These are phyloP conservation scores for Populus hybrid DNA, from an alignment of 441 rosid species.

Conservation along the genomic window DNA sequence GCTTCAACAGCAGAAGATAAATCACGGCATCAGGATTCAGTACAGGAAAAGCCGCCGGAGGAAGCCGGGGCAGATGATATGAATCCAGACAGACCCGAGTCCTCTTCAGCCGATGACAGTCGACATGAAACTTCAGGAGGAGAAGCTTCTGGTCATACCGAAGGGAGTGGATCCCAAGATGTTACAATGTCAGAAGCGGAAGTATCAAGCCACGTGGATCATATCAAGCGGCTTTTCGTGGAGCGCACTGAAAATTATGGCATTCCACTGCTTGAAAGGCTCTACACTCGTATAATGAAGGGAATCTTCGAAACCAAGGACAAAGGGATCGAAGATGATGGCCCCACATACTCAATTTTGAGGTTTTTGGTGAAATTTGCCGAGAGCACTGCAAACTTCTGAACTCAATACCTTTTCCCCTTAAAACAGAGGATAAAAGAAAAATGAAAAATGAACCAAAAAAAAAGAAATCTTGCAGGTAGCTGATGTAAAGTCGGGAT, in stretches of 20 bases:
- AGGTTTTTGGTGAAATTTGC: no score
- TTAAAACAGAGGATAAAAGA: constrained; percentile 26
- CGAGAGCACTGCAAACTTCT: no score
- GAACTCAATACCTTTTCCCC: no score
- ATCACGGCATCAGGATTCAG: constrained; percentile 39
- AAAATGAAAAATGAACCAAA: not conserved
- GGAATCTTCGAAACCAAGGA: constrained; percentile 57
- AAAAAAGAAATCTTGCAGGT: constrained; percentile 16
- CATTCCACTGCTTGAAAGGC: constrained; percentile 88
- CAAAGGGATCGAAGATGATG: constrained; percentile 33
- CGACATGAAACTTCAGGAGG: constrained; percentile 31
- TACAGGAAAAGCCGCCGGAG: constrained; percentile 31
- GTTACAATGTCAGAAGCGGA: constrained; percentile 43
- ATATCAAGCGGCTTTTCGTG: constrained; percentile 43
- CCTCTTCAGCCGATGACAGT: constrained; percentile 26
- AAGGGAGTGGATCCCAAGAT: constrained; percentile 34
- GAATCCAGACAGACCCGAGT: constrained; percentile 23
- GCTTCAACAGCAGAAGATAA: constrained; percentile 43
- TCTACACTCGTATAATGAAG: constrained; percentile 72
- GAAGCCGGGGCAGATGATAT: constrained; percentile 35
- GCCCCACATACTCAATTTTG: constrained; percentile 44
- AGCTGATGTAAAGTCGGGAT: constrained; percentile 63
- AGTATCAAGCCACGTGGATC: constrained; percentile 20
- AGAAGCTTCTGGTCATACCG: constrained; percentile 30
- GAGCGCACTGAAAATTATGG: constrained; percentile 58